phyloP scores from a whole-genome alignment of 2,329 filamentous ascomycete genomes.

The Fusarium sp. region DNA sequence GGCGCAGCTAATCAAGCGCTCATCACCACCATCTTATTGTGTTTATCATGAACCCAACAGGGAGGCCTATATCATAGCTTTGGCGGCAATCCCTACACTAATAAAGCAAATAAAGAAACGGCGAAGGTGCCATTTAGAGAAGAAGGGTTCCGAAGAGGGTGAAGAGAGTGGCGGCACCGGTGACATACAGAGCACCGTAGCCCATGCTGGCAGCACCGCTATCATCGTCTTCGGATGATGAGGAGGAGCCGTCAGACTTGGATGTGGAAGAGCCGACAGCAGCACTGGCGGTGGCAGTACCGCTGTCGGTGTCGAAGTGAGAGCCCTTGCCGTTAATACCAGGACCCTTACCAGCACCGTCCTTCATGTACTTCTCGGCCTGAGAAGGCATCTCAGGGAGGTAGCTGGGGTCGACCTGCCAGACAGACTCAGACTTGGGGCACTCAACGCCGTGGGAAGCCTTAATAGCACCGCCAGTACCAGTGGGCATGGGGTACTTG shows the following conservation, averaged over 20 bases:
- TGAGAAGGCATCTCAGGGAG: conserved; percentile 64
- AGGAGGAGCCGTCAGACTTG: conserved; percentile 35
- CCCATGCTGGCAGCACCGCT: conserved; percentile 49
- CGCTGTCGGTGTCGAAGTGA: conserved; percentile 61
- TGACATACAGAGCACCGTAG: conserved; percentile 51
- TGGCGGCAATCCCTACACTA: conserved; percentile 23
- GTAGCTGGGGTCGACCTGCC: conserved; percentile 63
- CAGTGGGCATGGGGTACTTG: conserved; percentile 63
- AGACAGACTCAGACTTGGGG: conserved; percentile 61
- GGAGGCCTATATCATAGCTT: conserved; percentile 12
- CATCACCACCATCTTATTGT: conserved; percentile 32
- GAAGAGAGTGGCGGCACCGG: conserved; percentile 52
- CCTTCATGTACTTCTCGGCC: conserved; percentile 65
- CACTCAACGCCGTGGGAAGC: conserved; percentile 61
- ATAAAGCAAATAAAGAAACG: conserved; percentile 24
- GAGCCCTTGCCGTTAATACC: conserved; percentile 66
- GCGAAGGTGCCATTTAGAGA: conserved; percentile 49
- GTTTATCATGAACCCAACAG: conserved; percentile 39
- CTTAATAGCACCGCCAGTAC: conserved; percentile 61
- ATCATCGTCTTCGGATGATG: conserved; percentile 43
- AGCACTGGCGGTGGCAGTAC: conserved; percentile 59
- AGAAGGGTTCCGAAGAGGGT: conserved; percentile 55
- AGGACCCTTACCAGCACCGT: conserved; percentile 65
- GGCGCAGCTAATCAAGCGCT: conserved; percentile 41
- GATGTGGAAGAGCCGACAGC: conserved; percentile 49